These are phyloP conservation scores for Zarea fungicola DNA, from an alignment of 2,329 filamentous ascomycete species.

Conservation along the genomic window DNA sequence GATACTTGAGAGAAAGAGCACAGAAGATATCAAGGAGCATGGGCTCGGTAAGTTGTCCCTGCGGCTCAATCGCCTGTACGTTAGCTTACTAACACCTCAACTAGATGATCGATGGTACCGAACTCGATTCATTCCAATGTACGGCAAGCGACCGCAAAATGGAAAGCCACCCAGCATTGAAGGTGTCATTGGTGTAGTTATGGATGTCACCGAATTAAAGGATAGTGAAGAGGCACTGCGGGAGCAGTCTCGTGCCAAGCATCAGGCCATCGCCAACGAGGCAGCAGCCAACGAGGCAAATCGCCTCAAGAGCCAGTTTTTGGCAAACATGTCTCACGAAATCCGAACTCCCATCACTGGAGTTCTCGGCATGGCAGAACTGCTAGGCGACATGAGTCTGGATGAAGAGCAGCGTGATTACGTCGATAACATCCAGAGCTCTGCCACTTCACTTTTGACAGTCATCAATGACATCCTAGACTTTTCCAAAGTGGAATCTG, in stretches of 20 bases:
- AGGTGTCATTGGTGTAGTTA: conserved; percentile 72
- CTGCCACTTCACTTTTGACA: conserved; percentile 74
- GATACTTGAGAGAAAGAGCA: conserved; percentile 56
- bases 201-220: conserved; percentile 72
- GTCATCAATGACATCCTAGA: conserved; percentile 91
- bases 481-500: conserved; percentile 81
- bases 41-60: conserved; percentile 48
- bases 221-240: conserved; percentile 58
- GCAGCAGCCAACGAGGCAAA: conserved; percentile 75
- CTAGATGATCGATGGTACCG: conserved; percentile 61
- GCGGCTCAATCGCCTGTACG: no score
- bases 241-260: conserved; percentile 63
- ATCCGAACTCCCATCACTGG: conserved; percentile 75
- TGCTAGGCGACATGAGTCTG: conserved; percentile 63
- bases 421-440: conserved; percentile 72
- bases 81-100: no score
- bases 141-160: conserved; percentile 50
- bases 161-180: conserved; percentile 49
- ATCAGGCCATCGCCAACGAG: conserved; percentile 66
- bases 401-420: conserved; percentile 68
- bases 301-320: conserved; percentile 72
- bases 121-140: conserved; percentile 64
- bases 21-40: conserved; percentile 61
- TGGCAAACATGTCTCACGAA: conserved; percentile 79
- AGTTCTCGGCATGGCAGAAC: conserved; percentile 74